Conservation (phyloP, 148 eudicot genomes). For the Limonium bicolor region DNA sequence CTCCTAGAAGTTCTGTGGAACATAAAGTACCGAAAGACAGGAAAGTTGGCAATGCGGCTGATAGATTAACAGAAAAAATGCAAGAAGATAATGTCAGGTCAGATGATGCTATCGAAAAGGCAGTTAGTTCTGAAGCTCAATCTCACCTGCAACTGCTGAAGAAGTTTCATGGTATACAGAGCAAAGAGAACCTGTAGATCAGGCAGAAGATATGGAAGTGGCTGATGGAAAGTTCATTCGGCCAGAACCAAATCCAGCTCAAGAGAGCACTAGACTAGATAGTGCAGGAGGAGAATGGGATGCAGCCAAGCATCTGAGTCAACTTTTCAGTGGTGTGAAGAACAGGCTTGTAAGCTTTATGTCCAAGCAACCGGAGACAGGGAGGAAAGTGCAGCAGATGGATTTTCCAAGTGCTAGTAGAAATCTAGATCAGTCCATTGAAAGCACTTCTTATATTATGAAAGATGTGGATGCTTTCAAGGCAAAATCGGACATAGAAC, state of each 20-base stretch:
- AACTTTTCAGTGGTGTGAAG: conserved; percentile 24
- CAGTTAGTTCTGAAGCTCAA: neutral
- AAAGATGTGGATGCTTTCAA: conserved; percentile 10
- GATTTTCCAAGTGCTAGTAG: conserved; percentile 15
- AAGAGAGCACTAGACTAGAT: conserved; percentile 12
- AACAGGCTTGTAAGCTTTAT: conserved; percentile 25
- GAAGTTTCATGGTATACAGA: neutral
- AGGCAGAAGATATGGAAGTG: conserved; percentile 9
- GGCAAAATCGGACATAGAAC: no score
- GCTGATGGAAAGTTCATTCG: conserved; percentile 5
- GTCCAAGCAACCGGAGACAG: conserved; percentile 23
- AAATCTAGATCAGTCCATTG: conserved; percentile 20
- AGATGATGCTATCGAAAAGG: neutral
- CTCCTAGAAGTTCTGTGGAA: no score
- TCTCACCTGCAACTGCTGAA: neutral
- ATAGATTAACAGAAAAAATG: neutral
- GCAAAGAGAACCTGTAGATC: conserved; percentile 7
- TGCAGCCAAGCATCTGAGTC: conserved; percentile 26
- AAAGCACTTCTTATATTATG: conserved; percentile 9
- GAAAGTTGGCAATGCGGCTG: neutral
- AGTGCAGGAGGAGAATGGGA: conserved; percentile 37
- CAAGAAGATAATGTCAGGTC: neutral
- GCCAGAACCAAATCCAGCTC: conserved; percentile 3
- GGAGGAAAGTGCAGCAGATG: conserved; percentile 13
- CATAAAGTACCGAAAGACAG: neutral